Base-by-base conservation (phyloP, 768 basidiomycete species). In the Rhodotorula graminis region DNA sequence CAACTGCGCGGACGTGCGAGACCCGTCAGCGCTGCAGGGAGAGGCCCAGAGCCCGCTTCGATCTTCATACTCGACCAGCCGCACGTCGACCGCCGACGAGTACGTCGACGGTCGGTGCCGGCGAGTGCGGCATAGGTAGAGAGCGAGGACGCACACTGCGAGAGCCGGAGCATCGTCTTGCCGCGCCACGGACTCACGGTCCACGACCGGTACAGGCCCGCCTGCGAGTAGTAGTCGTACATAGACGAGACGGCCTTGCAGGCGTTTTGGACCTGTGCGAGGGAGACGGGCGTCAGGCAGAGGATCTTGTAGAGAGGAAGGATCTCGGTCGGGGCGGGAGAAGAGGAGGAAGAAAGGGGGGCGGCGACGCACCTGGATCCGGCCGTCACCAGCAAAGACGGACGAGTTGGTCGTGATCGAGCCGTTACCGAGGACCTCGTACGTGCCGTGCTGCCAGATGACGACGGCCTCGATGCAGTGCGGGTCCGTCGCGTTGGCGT, bases 181-280 rank as follows among this genome's bases (percentile, higher is more conserved):
- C 90, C 56, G 14, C 73, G 31, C 73, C 73, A 75, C 68, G 82
- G 78, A 82, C 86, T 88, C 76, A 93, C 90, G 55, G 83, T 84
- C 90, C 91, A 94, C 21, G 74, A 71, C 44, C 71, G n/a, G 80
- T 87, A 88, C 61, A 86, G 79, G 77, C 92, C 90, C 18, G 87
- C 88, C 71, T 84, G 78, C 82, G 91, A 89, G 85, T 92, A 95
- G 57, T 83, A 80, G 79, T 92, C 87, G 77, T 95, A 86, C 78
- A 92, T 89, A 79, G 93, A 92, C 37, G 92, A 91, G 11, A 85
- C 83, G 15, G 92, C 89, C 1, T 88, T 88, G 78, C 94, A 98
- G 0, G 92, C 89, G 74, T 93, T 89, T 83, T 98, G 92, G 56
- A 95, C 85, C 50, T 67, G 61, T 37, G 37, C 5, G 37, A 4